Evolutionary conservation across 2,329 filamentous ascomycete species (phyloP).

Genomic region (Clarireedia paspali): DNA sequence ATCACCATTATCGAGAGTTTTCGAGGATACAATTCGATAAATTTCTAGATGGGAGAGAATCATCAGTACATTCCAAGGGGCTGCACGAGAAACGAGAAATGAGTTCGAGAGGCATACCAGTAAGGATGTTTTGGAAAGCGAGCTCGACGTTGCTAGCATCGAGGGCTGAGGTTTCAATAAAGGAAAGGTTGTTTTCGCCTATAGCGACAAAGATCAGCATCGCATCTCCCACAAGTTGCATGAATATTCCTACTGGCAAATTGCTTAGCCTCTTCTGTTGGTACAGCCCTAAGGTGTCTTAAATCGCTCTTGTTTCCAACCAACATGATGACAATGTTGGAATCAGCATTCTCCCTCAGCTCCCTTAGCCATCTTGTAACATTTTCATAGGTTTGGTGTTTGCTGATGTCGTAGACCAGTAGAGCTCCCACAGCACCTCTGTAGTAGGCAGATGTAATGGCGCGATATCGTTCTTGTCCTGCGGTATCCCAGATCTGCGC

Average conservation of each 20-base stretch:
- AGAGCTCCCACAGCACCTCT: conserved; percentile 94
- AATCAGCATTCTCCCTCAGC: conserved; percentile 93
- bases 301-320: conserved; percentile 99
- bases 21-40: conserved; percentile 98
- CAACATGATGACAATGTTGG: conserved; percentile 99
- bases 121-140: conserved; percentile 98
- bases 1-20: conserved; percentile 88
- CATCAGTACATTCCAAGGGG: conserved; percentile 6
- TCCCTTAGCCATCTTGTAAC: conserved; percentile 99
- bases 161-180: conserved; percentile 97
- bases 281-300: conserved; percentile 92
- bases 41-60: conserved; percentile 60
- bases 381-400: conserved; percentile 98
- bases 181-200: conserved; percentile 97
- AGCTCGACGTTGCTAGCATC: conserved; percentile 99
- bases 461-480: conserved; percentile 96
- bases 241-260: conserved; percentile 69
- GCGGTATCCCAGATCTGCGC: conserved; percentile 99
- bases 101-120: conserved; percentile 55
- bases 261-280: conserved; percentile 94
- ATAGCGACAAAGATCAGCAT: conserved; percentile 25
- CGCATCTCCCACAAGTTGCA: conserved; percentile 2
- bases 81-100: neutral
- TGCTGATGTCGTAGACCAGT: conserved; percentile 99
- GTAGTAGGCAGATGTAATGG: conserved; percentile 99